These are phyloP conservation scores for Neonectria faginata DNA, from an alignment of 2,329 filamentous ascomycete genomes.

Conservation along the genomic window DNA sequence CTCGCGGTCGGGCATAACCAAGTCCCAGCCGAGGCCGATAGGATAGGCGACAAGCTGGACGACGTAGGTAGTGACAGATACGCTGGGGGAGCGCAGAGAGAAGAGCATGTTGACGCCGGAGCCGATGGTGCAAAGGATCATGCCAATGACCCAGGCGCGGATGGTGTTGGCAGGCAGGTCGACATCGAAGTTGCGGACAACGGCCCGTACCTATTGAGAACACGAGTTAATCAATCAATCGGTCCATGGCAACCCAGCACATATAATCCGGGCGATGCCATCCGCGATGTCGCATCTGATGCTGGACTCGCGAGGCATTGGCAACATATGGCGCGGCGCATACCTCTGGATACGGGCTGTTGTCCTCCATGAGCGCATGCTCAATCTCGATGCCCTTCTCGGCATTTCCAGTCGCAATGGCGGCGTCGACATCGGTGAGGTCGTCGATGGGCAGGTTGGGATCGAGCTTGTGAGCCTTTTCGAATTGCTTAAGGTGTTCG, in stretches of 20 bases:
- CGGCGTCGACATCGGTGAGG: constrained; percentile 69
- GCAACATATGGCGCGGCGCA: constrained; percentile 29
- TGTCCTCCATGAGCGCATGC: constrained; percentile 69
- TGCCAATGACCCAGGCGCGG: constrained; percentile 72
- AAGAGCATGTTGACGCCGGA: constrained; percentile 72
- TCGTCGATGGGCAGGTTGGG: constrained; percentile 74
- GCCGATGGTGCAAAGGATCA: constrained; percentile 71
- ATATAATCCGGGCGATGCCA: neutral
- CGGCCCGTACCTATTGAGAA: constrained; percentile 67
- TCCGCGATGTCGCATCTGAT: constrained; percentile 7
- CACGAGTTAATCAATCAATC: constrained; percentile 26
- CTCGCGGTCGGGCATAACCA: constrained; percentile 64
- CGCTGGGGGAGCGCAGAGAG: constrained; percentile 68
- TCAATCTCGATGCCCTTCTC: constrained; percentile 69
- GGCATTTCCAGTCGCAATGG: constrained; percentile 64
- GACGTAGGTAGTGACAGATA: constrained; percentile 70
- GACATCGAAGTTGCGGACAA: constrained; percentile 73
- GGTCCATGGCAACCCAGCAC: neutral
- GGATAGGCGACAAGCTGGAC: constrained; percentile 73
- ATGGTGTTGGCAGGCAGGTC: constrained; percentile 74
- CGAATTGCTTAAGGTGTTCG: constrained; percentile 65
- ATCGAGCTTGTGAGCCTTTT: constrained; percentile 71
- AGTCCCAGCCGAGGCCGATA: constrained; percentile 65
- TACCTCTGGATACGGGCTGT: constrained; percentile 76
- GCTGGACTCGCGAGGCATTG: neutral